Evolutionary conservation across 2,329 filamentous ascomycete species (phyloP).

Genomic region (Hirsutella thompsonii): DNA sequence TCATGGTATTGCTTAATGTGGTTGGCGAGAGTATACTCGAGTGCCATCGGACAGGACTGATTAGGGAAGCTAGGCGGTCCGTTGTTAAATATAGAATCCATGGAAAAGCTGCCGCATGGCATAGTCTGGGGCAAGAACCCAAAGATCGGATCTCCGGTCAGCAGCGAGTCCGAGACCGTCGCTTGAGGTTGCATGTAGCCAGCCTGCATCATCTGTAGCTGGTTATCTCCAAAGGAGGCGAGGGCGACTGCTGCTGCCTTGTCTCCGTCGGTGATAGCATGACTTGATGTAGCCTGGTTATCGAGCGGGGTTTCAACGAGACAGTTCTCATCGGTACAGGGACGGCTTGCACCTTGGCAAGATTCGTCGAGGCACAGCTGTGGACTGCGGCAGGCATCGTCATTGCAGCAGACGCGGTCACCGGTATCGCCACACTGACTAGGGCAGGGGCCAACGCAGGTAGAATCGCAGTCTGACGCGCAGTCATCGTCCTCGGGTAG

Average conservation of each 20-base stretch:
- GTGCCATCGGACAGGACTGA: constrained; percentile 8
- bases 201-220: constrained; percentile 4
- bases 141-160: constrained; percentile 3
- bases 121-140: constrained; percentile 6
- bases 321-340: constrained; percentile 23
- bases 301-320: constrained; percentile 10
- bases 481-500: constrained; percentile 14
- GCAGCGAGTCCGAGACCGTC: constrained; percentile 1
- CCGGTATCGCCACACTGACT: constrained; percentile 21
- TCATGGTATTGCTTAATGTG: constrained; percentile 19
- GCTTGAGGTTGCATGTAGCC: constrained; percentile 6
- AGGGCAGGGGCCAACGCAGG: constrained; percentile 20
- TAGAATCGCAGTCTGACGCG: constrained; percentile 20
- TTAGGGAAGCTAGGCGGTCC: constrained; percentile 2
- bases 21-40: constrained; percentile 13
- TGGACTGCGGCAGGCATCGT: constrained; percentile 18
- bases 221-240: constrained; percentile 15
- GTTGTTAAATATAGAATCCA: constrained; percentile 6
- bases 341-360: constrained; percentile 20
- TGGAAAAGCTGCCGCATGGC: constrained; percentile 11
- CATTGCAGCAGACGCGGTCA: constrained; percentile 21
- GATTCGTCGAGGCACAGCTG: constrained; percentile 14
- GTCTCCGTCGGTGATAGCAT: constrained; percentile 9
- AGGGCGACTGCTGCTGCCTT: constrained; percentile 17
- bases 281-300: background rate